phyloP scores from a whole-genome alignment of 2,329 filamentous ascomycete species.

The Aspergillus vadensis region DNA sequence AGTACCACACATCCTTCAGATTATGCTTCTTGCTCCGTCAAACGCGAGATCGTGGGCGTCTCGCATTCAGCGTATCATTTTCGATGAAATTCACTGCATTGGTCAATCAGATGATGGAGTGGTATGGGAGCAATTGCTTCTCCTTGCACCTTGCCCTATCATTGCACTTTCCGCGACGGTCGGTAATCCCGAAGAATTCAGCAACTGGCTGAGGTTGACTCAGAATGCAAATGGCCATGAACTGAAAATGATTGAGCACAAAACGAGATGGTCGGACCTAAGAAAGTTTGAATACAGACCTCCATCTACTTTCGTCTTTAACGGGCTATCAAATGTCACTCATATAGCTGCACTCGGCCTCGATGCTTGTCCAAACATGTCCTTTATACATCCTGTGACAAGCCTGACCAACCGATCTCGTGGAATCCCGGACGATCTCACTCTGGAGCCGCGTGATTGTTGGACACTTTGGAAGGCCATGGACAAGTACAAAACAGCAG shows the following conservation, averaged over 20 bases:
- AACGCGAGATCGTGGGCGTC: conserved; percentile 69
- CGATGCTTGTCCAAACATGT: conserved; percentile 54
- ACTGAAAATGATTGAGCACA: conserved; percentile 68
- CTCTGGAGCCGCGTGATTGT: conserved; percentile 71
- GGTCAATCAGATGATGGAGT: conserved; percentile 74
- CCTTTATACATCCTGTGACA: conserved; percentile 67
- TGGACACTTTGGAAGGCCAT: conserved; percentile 66
- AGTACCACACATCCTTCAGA: conserved; percentile 76
- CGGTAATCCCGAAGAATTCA: conserved; percentile 72
- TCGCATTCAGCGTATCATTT: conserved; percentile 73
- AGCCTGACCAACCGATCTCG: conserved; percentile 63
- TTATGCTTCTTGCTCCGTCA: conserved; percentile 68
- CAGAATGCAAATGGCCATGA: conserved; percentile 65
- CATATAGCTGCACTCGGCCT: conserved; percentile 45
- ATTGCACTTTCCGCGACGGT: conserved; percentile 79
- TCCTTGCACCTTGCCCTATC: conserved; percentile 74
- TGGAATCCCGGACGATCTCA: conserved; percentile 68
- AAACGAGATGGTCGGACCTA: conserved; percentile 72
- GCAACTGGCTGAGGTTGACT: conserved; percentile 65
- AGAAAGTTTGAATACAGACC: conserved; percentile 71
- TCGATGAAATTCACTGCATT: conserved; percentile 81
- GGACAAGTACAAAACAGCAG: conserved; percentile 56
- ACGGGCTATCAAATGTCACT: conserved; percentile 47
- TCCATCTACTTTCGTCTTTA: conserved; percentile 52
- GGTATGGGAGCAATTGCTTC: conserved; percentile 75